A percentile compares a stretch with the other conserved stretches of the same genome.
Evolutionary conservation across 2,329 filamentous ascomycete species (phyloP).

Genomic region (Neoscytalidium dimidiatum): DNA sequence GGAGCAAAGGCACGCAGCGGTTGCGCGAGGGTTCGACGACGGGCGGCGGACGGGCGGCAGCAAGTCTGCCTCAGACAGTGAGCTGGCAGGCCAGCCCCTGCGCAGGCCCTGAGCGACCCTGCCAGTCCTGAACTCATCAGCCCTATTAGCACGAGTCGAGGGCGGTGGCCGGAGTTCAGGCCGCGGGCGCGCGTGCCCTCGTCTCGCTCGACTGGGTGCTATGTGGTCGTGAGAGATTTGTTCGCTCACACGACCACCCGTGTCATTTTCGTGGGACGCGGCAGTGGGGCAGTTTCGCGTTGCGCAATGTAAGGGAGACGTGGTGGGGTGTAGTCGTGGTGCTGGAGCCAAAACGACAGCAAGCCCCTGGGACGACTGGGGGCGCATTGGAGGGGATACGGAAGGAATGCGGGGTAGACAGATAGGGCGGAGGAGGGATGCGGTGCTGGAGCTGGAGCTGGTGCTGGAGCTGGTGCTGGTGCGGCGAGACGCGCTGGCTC

Average conservation of each 20-base stretch:
- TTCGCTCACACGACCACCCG: constrained; percentile 15
- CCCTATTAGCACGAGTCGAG: constrained; percentile 1
- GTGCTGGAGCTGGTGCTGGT: neutral
- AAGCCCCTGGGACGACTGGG: neutral
- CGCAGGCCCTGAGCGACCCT: neutral
- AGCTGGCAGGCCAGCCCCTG: constrained; percentile 6
- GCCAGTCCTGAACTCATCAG: neutral
- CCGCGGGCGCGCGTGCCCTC: constrained; percentile 11
- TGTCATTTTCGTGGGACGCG: constrained; percentile 8
- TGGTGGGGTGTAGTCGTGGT: neutral
- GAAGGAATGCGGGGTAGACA: constrained; percentile 11
- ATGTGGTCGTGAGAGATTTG: constrained; percentile 10
- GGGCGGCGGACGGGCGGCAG: neutral
- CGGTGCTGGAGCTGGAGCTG: neutral
- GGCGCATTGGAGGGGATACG: neutral
- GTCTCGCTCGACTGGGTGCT: neutral
- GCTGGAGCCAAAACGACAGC: neutral
- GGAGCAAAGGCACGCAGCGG: neutral
- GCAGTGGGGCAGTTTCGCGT: constrained; percentile 1
- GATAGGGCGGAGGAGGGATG: neutral
- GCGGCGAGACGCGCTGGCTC: neutral
- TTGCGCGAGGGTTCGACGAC: neutral
- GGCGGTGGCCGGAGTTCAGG: constrained; percentile 4
- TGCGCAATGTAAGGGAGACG: neutral
- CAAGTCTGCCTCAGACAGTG: neutral